Conservation (phyloP, 1,139 yeast species). For the Candida sojae region DNA sequence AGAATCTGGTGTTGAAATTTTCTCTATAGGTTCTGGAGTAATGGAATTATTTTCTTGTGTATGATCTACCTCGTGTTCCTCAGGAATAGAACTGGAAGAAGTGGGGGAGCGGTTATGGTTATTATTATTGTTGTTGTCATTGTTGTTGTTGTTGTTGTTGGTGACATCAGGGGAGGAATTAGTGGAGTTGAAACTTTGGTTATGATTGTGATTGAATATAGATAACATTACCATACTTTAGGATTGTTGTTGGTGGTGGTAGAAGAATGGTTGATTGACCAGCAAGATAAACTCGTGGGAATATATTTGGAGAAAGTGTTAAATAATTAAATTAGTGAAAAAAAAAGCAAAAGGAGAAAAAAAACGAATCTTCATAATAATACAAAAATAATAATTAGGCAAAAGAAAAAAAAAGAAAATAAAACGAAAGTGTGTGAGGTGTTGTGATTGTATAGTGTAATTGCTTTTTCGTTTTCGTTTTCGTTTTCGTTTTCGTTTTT, state of each 20-base stretch:
- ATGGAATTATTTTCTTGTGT: background rate
- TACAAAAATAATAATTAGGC: background rate
- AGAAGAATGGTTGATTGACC: background rate
- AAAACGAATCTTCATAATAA: background rate
- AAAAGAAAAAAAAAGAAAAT: background rate
- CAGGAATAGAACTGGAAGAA: background rate
- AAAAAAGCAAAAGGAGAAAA: background rate
- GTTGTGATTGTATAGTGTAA: background rate
- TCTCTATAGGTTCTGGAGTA: constrained; percentile 2
- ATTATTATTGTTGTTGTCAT: background rate
- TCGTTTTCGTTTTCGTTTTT: no score
- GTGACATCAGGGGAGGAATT: background rate
- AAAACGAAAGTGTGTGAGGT: background rate
- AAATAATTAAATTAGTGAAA: background rate
- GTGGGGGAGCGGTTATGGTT: background rate
- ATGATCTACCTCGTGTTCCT: background rate
- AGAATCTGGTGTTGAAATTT: constrained; percentile 4
- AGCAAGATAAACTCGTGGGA: constrained; percentile 1
- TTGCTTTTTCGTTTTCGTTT: constrained; percentile 1
- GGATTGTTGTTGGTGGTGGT: background rate
- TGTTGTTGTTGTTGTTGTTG: background rate
- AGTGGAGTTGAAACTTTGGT: background rate
- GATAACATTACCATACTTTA: constrained; percentile 4
- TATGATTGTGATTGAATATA: constrained; percentile 1
- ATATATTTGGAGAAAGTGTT: background rate